Conservation (phyloP, 169 alveolate species). For the Eimeria necatrix region DNA sequence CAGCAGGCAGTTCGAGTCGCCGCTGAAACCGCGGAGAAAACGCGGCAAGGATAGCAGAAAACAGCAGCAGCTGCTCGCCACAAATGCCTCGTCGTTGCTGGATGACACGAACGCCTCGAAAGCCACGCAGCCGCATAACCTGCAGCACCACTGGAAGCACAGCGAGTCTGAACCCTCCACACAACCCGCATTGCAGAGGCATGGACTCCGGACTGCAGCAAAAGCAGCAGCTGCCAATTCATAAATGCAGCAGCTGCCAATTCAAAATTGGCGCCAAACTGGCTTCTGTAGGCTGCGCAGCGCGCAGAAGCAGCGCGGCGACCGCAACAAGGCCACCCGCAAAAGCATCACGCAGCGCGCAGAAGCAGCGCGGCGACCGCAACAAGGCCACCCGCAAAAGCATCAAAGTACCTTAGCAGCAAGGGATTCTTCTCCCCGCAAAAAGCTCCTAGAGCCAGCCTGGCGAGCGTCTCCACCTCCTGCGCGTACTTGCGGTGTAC, state of each 20-base stretch:
- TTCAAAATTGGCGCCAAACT: no score
- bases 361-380: neutral
- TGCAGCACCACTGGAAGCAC: neutral
- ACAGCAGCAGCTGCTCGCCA: slow-evolving; percentile 21
- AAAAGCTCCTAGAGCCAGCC: neutral
- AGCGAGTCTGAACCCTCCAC: no score
- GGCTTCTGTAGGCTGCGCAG: neutral
- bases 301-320: neutral
- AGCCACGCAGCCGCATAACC: slow-evolving; percentile 41
- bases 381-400: neutral
- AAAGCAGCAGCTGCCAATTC: neutral
- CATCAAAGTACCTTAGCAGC: slow-evolving; percentile 4
- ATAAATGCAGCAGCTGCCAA: no score
- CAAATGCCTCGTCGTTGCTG: neutral
- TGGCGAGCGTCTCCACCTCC: slow-evolving; percentile 24
- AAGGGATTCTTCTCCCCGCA: slow-evolving; percentile 26
- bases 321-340: neutral
- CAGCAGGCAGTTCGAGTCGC: neutral
- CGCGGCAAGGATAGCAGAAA: slow-evolving; percentile 7
- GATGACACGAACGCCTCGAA: slow-evolving; percentile 16
- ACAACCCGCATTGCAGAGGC: no score
- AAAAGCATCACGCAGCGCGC: neutral
- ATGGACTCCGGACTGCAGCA: neutral
- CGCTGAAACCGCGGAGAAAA: neutral
- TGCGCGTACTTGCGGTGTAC: slow-evolving; percentile 18